A percentile compares a stretch with the other conserved stretches of the same genome.
Evolutionary conservation across 1,139 yeast species (phyloP).

Genomic region (Diutina neorugosa): DNA sequence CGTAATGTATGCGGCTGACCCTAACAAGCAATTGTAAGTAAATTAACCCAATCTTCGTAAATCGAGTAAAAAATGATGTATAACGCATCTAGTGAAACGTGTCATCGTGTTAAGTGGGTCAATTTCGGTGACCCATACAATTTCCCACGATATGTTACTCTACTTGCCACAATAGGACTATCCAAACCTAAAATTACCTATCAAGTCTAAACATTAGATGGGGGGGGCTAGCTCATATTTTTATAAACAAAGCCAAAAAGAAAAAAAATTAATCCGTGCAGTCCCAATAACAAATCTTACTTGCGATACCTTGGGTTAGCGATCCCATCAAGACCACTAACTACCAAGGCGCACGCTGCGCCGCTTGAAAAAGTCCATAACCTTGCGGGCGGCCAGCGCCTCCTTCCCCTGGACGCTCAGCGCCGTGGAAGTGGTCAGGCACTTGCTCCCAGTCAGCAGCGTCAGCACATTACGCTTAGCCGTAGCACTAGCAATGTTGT

Average conservation of each 20-base stretch:
- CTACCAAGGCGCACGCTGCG: constrained; percentile 34
- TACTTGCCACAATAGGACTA: background rate
- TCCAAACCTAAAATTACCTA: background rate
- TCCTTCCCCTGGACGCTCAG: constrained; percentile 29
- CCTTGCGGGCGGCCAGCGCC: constrained; percentile 65
- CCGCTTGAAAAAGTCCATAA: constrained; percentile 72
- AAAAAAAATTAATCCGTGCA: background rate
- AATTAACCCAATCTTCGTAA: too few relatives aligned
- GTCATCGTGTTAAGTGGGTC: too few relatives aligned
- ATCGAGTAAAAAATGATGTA: too few relatives aligned
- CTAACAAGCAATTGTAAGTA: too few relatives aligned
- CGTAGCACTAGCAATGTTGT: background rate
- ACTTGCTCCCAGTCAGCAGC: constrained; percentile 4
- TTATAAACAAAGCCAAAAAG: background rate
- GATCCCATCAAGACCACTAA: background rate
- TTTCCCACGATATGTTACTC: too few relatives aligned
- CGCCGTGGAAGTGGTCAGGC: constrained; percentile 5
- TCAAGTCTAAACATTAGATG: background rate
- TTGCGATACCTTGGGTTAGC: background rate
- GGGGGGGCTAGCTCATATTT: background rate
- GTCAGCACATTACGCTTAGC: constrained; percentile 3
- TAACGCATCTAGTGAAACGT: too few relatives aligned
- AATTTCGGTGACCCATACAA: too few relatives aligned
- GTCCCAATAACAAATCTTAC: background rate
- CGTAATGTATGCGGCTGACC: background rate